Base-by-base conservation (phyloP, 352 stramenopile species). In the Pythium dissotocum region DNA sequence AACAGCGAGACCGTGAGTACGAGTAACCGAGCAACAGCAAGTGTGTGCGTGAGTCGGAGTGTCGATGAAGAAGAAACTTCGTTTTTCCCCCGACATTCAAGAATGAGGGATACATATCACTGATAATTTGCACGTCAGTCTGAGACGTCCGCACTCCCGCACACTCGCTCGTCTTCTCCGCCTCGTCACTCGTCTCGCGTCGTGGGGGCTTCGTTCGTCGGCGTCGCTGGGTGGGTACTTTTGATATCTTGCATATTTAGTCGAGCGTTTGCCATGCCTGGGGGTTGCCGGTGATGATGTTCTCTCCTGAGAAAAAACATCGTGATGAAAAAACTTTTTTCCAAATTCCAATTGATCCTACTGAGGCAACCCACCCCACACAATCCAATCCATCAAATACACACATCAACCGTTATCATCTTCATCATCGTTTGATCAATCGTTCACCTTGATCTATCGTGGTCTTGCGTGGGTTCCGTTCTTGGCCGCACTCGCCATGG, bases 291-390 rank as follows among this genome's bases (percentile, higher is more conserved):
- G 70, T 92, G 84, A 92, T 88, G 84, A 90, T 58, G 77, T 88
- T 87, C 73, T 89, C 79, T 65, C 60, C 80, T 89, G 78, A 87
- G 80, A 67, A 61, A 63, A 48, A 55, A 63, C 60, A 76, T 40
- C 21, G 74, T 89, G 82, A 88, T 87, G 82, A 90, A 90, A 90
- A 78, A 58, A 53, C 72, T 76, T 77, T 80, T 58, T 66, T 73
- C 62, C 77, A 85, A 83, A 87, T 92, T 92, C 82, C 84, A 92
- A 92, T 92, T 92, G 84, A 92, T 92, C 84, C 84, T 92, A 88
- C 84, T 90, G 84, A 92, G 82, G 82, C 67, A 73, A 63, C 70
- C 57, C 67, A 30, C 69, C 67, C 71, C 71, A 71, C 48, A 59
- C 49, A 63, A 71, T 33, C 64, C 70, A 75, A 64, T 60, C 24